These are phyloP conservation scores for Pyrenophora teres DNA, from an alignment of 2,329 filamentous ascomycete genomes.

Conservation along the genomic window DNA sequence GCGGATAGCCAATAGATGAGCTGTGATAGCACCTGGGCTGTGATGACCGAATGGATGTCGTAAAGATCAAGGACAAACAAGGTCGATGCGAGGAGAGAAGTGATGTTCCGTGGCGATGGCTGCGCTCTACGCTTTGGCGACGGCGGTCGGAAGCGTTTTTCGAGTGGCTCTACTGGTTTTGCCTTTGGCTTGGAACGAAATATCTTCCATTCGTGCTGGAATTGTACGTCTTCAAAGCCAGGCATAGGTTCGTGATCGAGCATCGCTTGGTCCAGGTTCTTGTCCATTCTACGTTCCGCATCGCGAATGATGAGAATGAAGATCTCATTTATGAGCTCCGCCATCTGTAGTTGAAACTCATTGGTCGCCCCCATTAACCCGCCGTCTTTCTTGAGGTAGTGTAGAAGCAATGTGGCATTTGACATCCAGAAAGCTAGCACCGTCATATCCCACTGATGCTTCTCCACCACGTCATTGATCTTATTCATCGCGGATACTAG, in stretches of 20 bases:
- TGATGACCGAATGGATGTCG: conserved; percentile 97
- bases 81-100: conserved; percentile 91
- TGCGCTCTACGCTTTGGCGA: conserved; percentile 93
- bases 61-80: conserved; percentile 98
- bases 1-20: conserved; percentile 95
- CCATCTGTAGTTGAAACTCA: conserved; percentile 89
- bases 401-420: conserved; percentile 90
- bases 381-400: conserved; percentile 94
- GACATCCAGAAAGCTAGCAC: conserved; percentile 99
- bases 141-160: conserved; percentile 89
- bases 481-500: conserved; percentile 89
- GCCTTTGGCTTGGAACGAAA: conserved; percentile 90
- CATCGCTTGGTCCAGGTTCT: conserved; percentile 90
- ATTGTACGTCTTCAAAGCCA: conserved; percentile 93
- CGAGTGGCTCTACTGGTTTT: conserved; percentile 80
- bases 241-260: conserved; percentile 98
- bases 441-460: conserved; percentile 98
- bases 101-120: conserved; percentile 91
- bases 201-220: conserved; percentile 98
- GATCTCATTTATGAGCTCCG: conserved; percentile 95
- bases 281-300: conserved; percentile 93
- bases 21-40: conserved; percentile 86
- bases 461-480: conserved; percentile 96
- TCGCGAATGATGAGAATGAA: conserved; percentile 97
- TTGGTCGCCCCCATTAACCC: conserved; percentile 80